Percentiles rank a stretch among this genome's conserved stretches.
Evolutionary conservation across 805 yeast genomes (phyloP).

Genomic region (Starmerella cellae): DNA sequence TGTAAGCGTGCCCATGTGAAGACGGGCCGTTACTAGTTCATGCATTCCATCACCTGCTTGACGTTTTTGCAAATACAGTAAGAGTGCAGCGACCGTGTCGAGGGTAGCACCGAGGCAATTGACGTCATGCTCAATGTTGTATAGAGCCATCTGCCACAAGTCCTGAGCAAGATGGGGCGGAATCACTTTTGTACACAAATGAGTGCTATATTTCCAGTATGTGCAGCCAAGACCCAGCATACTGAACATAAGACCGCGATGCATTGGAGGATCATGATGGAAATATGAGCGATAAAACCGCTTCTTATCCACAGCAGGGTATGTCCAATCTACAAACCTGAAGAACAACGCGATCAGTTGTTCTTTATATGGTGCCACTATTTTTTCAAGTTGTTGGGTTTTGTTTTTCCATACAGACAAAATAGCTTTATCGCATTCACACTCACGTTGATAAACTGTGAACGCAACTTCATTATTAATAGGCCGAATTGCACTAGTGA

Average conservation of each 20-base stretch:
- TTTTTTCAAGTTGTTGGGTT: conserved; percentile 7
- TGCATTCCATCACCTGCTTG: conserved; percentile 25
- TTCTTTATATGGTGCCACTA: conserved; percentile 18
- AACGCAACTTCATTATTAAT: conserved; percentile 13
- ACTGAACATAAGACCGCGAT: conserved; percentile 26
- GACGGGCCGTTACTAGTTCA: conserved; percentile 21
- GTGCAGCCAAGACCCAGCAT: conserved; percentile 27
- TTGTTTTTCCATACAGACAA: conserved; percentile 14
- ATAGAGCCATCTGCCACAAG: conserved; percentile 23
- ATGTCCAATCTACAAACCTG: conserved; percentile 26
- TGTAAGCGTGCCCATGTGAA: conserved; percentile 24
- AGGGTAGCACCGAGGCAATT: conserved; percentile 22
- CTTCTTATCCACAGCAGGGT: conserved; percentile 27
- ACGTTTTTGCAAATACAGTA: conserved; percentile 25
- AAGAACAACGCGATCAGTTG: conserved; percentile 26
- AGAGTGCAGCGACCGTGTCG: conserved; percentile 25
- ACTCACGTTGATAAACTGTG: conserved; percentile 11
- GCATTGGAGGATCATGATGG: conserved; percentile 21
- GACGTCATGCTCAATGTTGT: conserved; percentile 24
- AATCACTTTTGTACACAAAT: conserved; percentile 24
- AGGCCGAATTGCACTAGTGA: conserved; percentile 23
- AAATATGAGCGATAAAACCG: conserved; percentile 25
- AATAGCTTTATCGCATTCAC: conserved; percentile 22
- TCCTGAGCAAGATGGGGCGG: conserved; percentile 22
- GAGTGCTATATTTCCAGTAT: conserved; percentile 28